Conservation (phyloP, 164 flowering plant genomes). For the Chimonanthus praecox region DNA sequence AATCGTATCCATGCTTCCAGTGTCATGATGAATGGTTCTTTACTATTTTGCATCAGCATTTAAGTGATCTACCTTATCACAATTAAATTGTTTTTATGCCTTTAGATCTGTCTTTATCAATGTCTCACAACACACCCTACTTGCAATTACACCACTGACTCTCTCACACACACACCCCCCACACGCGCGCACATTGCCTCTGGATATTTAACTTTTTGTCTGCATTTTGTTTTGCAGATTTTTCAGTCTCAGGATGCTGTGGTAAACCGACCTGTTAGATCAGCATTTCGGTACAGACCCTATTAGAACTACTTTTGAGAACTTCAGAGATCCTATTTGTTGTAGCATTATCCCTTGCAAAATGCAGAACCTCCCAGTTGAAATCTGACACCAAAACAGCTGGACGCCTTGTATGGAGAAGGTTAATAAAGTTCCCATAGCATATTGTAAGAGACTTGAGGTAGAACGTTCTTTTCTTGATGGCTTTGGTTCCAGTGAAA, state of each 20-base stretch:
- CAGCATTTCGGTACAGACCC: conserved; percentile 11
- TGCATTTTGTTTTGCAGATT: conserved; percentile 8
- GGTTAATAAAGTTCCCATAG: neutral
- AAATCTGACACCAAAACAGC: neutral
- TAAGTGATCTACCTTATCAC: neutral
- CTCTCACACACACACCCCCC: no score
- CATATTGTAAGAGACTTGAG: neutral
- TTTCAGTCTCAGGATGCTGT: conserved; percentile 1
- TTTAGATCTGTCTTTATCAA: neutral
- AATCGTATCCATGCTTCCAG: no score
- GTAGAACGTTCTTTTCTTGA: neutral
- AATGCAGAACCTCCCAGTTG: neutral
- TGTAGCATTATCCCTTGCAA: neutral
- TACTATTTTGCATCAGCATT: neutral
- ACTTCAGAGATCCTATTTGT: neutral
- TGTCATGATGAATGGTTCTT: neutral
- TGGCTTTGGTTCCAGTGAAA: neutral
- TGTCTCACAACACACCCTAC: neutral
- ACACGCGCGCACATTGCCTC: no score
- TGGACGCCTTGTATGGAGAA: neutral
- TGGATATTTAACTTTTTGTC: neutral
- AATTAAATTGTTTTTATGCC: neutral
- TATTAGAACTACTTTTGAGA: conserved; percentile 6
- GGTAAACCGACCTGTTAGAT: conserved; percentile 9
- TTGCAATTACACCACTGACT: neutral